Evolutionary conservation across 2,329 filamentous ascomycete species (phyloP).

Genomic region (Ceratocystis diversiconidia): DNA sequence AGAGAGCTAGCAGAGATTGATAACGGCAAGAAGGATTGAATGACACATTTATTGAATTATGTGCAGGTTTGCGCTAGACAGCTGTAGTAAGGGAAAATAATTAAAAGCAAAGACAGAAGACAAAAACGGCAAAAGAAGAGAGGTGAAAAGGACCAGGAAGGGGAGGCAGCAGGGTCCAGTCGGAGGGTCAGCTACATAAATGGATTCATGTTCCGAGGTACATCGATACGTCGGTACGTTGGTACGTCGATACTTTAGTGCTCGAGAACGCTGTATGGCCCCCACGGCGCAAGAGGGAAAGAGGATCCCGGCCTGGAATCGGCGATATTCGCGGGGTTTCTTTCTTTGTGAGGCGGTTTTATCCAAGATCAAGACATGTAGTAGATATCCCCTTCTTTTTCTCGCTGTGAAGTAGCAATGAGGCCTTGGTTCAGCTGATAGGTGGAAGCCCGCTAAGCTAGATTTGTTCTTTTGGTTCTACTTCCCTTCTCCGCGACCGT

Average conservation of each 20-base stretch:
- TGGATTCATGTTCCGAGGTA: background rate
- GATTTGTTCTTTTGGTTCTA: too few species aligned
- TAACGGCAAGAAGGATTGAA: background rate
- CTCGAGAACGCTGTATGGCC: too few species aligned
- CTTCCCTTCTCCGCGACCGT: background rate
- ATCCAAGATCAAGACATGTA: background rate
- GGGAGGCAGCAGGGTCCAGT: background rate
- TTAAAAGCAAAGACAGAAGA: background rate
- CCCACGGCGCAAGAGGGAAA: too few species aligned
- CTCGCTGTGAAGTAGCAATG: too few species aligned
- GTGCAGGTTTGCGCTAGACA: background rate
- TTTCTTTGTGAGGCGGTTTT: background rate
- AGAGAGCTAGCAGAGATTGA: background rate
- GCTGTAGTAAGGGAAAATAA: background rate
- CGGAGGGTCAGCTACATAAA: background rate
- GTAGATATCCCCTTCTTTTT: background rate
- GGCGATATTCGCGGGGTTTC: background rate
- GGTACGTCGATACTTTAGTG: too few species aligned
- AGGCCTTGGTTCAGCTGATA: too few species aligned
- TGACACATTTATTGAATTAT: background rate
- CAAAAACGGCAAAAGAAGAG: conserved; percentile 1
- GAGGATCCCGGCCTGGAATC: background rate
- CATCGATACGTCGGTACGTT: too few species aligned
- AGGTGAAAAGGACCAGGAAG: background rate
- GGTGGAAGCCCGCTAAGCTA: too few species aligned